phyloP scores from a whole-genome alignment of 2,329 filamentous ascomycete genomes.

The Aspergillus alliaceus region DNA sequence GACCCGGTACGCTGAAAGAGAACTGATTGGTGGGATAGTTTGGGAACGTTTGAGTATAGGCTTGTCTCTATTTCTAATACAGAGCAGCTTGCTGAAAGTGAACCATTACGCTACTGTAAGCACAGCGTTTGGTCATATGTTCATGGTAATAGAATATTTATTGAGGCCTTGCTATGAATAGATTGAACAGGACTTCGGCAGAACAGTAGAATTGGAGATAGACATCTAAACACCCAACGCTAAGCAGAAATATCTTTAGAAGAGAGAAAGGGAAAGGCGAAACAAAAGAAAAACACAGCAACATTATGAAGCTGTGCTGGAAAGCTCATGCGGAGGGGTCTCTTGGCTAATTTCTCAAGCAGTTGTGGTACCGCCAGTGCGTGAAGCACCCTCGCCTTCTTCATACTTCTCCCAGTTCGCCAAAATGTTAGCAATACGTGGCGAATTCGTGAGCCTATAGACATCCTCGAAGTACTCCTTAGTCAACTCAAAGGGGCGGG shows the following conservation, averaged over 20 bases:
- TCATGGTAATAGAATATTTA: background rate
- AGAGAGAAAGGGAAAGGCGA: background rate
- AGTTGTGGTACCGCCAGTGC: constrained; percentile 15
- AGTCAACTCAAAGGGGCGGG: constrained; percentile 88
- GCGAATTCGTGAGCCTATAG: constrained; percentile 84
- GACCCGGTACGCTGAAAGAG: constrained; percentile 39
- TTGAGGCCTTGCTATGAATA: background rate
- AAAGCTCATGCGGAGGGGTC: background rate
- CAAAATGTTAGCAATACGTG: constrained; percentile 57
- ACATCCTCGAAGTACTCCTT: constrained; percentile 99
- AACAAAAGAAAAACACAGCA: background rate
- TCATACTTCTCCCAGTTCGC: constrained; percentile 82
- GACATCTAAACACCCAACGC: background rate
- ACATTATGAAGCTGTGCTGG: background rate
- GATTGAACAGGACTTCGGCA: too few relatives aligned
- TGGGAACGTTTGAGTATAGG: background rate
- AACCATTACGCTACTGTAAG: background rate
- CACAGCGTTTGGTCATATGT: background rate
- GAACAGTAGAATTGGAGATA: background rate
- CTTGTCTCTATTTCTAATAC: background rate
- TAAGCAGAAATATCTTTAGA: constrained; percentile 1
- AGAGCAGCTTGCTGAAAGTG: too few relatives aligned
- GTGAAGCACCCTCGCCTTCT: constrained; percentile 26
- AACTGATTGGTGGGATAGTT: constrained; percentile 4
- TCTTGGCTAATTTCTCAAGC: background rate